Evolutionary conservation across 2,329 filamentous ascomycete genomes (phyloP), one percentile per base, ranked within the genome.

Genomic region (Alternaria triticimaculans): DNA sequence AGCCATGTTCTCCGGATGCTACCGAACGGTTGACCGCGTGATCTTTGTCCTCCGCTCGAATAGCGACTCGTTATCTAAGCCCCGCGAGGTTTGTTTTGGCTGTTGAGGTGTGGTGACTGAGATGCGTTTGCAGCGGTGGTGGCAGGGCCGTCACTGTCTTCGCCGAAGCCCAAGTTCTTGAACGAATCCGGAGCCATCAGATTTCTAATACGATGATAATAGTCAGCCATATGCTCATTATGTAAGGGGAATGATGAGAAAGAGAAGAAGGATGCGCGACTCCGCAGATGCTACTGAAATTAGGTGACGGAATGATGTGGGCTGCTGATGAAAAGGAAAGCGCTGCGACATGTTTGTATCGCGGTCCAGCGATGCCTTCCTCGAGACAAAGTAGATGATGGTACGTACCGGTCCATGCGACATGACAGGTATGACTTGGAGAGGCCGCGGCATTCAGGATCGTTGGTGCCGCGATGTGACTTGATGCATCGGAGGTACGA

Each of bases 181-280:
- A 98, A 96, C 63, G 97, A 92, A 76, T 99, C 96, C 71, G 88
- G 93, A 8, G 94, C 94, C 96, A 99, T 99, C 30, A 99, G 84
- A 77, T 98, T 97, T 71, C 94, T 37, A 37, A 37, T 37, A 2
- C 15, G 0, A 15, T 5, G 33, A 37, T 37, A 37, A 37, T 4
- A 8, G 33, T 37, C 33, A 37, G 33, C 33, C 37, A 51, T 44
- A 15, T 55, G 56, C 25, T 62, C 46, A 26, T 49, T 23, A 64
- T 66, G 59, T 62, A 1, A 67, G 55, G 46, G 25, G 64, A 59
- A 59, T 45, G 6, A 55, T 8, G 0, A 54, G 59, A 63, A 56
- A 30, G 53, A 37, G 6, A 37, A 2, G 1, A n/a, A 12, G 14
- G 44, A 5, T 30, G 28, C 3, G 14, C 18, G 2, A 37, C 65